Base-by-base conservation (phyloP, 371 early-diverging fungal genomes). In the Mortierella sp. region DNA sequence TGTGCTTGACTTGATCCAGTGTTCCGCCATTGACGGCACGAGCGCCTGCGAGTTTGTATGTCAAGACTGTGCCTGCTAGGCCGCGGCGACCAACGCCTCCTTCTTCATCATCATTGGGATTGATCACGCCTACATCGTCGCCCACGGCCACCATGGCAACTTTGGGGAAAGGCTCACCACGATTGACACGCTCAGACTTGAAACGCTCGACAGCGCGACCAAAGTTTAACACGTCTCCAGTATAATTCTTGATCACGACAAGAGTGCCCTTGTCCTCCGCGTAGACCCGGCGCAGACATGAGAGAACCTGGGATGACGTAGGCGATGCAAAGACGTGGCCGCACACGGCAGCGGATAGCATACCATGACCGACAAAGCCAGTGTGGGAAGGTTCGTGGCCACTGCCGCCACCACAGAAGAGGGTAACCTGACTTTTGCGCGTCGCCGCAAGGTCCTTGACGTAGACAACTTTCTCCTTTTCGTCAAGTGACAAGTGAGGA, bases 281-380 rank as follows among this genome's bases (percentile, higher is more conserved):
- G 49, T 87, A 83, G 2, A 86, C 83, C 6, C 82, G 79, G 43
- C 91, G 83, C 47, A 95, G 70, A 45, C 90, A 91, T 2, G 90
- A 82, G 40, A 91, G 76, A 2, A 93, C 89, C 67, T 92, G 92
- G 6, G 85, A 82, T 7, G 94, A 82, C 0, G 90, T 86, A 10
- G 95, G 94, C 10, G 93, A 93, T 0, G 94, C 94, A 82, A 95
- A 95, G 14, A 93, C 87, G 65, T 88, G 88, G 16, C 95, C 95
- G n/a, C 86, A 86, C 5, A 94, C 94, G 2, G 91, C 91, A 3
- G 91, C 94, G 0, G 88, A 81, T 22, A 95, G 83, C 84, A 91
- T 84, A 12, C 88, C 88, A 8, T 81, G 76, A 29, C 94, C 95
- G 4, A 94, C 90, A 55, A 84, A 91, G 1, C 92, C 94, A 16